phyloP scores from a whole-genome alignment of 75 land plant species.

The Ceratopteris richardii region DNA sequence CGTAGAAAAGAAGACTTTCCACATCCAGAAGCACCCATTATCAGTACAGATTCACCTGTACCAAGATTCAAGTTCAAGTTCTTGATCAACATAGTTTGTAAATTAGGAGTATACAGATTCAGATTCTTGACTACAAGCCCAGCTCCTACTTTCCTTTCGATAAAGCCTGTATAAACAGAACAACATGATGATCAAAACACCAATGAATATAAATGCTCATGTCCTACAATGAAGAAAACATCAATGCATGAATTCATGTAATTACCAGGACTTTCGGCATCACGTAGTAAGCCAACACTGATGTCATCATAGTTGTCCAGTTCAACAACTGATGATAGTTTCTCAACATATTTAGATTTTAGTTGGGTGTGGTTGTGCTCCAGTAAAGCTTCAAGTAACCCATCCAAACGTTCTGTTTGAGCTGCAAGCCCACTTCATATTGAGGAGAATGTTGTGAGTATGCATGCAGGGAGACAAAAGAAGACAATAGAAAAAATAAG shows the following conservation, averaged over 20 bases:
- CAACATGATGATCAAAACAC: not conserved
- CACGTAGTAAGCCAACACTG: not conserved
- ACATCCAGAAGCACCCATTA: constrained; percentile 51
- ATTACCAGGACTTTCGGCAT: constrained; percentile 1
- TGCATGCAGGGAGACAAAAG: not conserved
- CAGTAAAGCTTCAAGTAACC: constrained; percentile 23
- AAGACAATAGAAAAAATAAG: too few species aligned
- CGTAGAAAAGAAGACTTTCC: constrained; percentile 42
- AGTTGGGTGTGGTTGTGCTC: constrained; percentile 13
- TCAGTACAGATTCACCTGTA: constrained; percentile 34
- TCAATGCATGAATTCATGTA: not conserved
- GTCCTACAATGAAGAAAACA: not conserved
- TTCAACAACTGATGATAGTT: not conserved
- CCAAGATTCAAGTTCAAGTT: constrained; percentile 27
- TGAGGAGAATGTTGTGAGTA: not conserved
- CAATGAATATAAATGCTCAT: not conserved
- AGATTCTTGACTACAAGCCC: constrained; percentile 29
- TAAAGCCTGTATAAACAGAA: constrained; percentile 17
- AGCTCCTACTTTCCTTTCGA: constrained; percentile 27
- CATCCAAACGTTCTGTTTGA: constrained; percentile 48
- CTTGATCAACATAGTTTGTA: constrained; percentile 19
- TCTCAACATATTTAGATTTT: not conserved
- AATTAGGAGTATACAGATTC: constrained; percentile 29
- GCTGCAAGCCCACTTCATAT: constrained; percentile 43
- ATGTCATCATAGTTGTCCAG: not conserved